Evolutionary conservation across 1,139 yeast species (phyloP).

Genomic region (Torulaspora globosa): DNA sequence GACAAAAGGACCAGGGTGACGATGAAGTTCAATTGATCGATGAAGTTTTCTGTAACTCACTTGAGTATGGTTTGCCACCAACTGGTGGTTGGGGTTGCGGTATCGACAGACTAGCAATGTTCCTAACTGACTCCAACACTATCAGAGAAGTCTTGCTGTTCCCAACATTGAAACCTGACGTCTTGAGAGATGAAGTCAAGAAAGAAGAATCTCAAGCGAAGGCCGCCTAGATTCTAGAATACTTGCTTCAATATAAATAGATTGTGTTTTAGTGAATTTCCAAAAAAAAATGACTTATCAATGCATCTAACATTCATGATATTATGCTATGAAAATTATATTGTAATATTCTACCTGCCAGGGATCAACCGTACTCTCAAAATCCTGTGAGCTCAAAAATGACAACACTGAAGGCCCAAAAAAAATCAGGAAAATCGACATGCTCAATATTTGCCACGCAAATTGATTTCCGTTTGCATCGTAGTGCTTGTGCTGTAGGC

Average conservation of each 20-base stretch:
- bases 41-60: constrained; percentile 94
- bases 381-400: neutral
- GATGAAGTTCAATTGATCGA: constrained; percentile 97
- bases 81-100: constrained; percentile 99
- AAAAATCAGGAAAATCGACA: neutral
- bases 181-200: constrained; percentile 35
- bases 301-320: neutral
- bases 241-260: neutral
- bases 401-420: neutral
- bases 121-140: constrained; percentile 92
- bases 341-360: neutral
- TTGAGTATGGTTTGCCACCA: constrained; percentile 98
- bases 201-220: constrained; percentile 22
- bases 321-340: neutral
- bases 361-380: neutral
- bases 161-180: constrained; percentile 98
- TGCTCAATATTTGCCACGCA: constrained; percentile 8
- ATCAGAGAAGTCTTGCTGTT: constrained; percentile 95
- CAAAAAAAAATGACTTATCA: neutral
- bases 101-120: constrained; percentile 97
- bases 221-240: neutral
- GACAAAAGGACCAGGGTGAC: constrained; percentile 98
- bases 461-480: constrained; percentile 23
- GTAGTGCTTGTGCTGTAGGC: constrained; percentile 42
- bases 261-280: neutral